Base-by-base conservation (phyloP, 2,329 filamentous ascomycete species). In the Fusarium acutatum region DNA sequence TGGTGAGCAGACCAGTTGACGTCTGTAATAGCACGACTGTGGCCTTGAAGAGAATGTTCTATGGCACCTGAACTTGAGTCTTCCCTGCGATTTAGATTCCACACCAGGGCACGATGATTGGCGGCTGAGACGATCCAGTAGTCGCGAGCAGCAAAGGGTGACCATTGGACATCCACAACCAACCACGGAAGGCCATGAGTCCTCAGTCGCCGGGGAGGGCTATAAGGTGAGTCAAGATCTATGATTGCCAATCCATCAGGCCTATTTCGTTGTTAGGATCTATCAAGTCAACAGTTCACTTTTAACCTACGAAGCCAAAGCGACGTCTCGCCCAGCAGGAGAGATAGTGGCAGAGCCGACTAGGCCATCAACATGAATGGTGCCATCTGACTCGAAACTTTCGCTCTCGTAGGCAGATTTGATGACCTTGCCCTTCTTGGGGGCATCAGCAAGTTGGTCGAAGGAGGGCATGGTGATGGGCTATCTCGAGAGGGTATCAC, bases 151-250 rank as follows among this genome's bases (percentile, higher is more conserved):
- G 95, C 93, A 81, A 98, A 97, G 2, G 96, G 96, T 17, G 94
- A 97, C 96, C 96, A 98, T 82, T 98, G 96, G 35, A 97, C 95
- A 82, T 98, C 96, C 17, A 96, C 95, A 10, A 97, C 95, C 58
- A 97, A 91, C 94, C 95, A 98, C n/a, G 94, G 93, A 47, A 94
- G 91, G 62, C 94, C 93, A 82, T 97, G 94, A 71, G 93, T 93
- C 75, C 88, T 88, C 53, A 98, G 88, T 77, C 95, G 92, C 24
- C 95, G 92, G 24, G 96, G 96, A 15, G 93, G 92, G 67, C 93
- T 96, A 80, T 95, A 96, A 2, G 94, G 94, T 17, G 92, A 95
- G 83, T 98, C 95, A 52, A 98, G 87, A 78, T 98, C 95, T 79
- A 98, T 95, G 75, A 98, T 94, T 79, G 96, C 92, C 62, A 98